Evolutionary conservation across 352 stramenopile genomes (phyloP).

Genomic region (Globisporangium alternatum): DNA sequence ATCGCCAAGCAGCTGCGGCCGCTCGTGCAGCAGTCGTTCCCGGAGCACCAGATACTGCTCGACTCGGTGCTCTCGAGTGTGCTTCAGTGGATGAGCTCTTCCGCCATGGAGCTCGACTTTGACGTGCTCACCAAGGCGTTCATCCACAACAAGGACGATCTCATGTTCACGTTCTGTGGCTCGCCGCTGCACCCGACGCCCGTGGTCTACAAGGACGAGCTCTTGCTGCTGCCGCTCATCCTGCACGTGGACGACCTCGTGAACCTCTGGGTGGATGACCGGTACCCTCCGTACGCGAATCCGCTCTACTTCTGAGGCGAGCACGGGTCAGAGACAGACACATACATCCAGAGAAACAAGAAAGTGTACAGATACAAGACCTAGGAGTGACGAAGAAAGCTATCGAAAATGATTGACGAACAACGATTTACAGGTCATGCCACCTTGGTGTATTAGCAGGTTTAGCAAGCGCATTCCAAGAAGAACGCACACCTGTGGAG

Average conservation of each 20-base stretch:
- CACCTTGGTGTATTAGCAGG: not conserved
- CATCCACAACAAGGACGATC: conserved; percentile 41
- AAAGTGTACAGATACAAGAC: not conserved
- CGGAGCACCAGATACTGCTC: conserved; percentile 57
- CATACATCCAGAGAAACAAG: too few relatives aligned
- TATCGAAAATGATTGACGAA: not conserved
- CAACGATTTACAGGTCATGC: not conserved
- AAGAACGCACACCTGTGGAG: not conserved
- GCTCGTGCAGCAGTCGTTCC: conserved; percentile 44
- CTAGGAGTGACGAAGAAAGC: not conserved
- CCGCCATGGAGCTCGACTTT: conserved; percentile 52
- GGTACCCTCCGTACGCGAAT: conserved; percentile 67
- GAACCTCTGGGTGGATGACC: conserved; percentile 74
- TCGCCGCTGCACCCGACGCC: conserved; percentile 53
- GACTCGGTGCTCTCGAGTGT: conserved; percentile 38
- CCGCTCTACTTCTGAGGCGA: conserved; percentile 47
- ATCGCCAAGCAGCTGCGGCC: conserved; percentile 33
- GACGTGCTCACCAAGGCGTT: conserved; percentile 61
- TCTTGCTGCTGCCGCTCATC: conserved; percentile 55
- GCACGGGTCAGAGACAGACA: not conserved
- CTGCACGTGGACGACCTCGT: conserved; percentile 65
- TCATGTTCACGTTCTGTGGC: conserved; percentile 57
- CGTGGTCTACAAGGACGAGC: conserved; percentile 53
- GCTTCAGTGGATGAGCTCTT: conserved; percentile 41
- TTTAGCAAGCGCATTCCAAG: not conserved